These are phyloP conservation scores for Harrya chromipes DNA, from an alignment of 768 basidiomycete genomes.

Conservation along the genomic window DNA sequence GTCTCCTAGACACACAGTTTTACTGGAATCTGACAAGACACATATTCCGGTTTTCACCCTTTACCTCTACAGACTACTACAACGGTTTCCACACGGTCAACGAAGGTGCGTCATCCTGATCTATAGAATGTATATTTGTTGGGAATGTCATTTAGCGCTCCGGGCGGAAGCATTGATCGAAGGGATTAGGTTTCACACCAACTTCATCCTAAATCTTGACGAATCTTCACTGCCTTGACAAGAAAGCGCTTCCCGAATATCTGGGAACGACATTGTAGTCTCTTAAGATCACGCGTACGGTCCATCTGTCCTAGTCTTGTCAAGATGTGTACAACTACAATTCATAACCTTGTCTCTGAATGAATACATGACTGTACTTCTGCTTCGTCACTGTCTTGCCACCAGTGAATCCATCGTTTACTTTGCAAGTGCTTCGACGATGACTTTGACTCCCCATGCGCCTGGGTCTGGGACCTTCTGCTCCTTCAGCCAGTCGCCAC, in stretches of 20 bases:
- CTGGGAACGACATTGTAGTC: no score
- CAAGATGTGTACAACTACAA: background rate
- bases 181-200: conserved; percentile 63
- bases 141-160: conserved; percentile 36
- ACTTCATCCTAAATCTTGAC: conserved; percentile 64
- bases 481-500: conserved; percentile 57
- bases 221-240: conserved; percentile 36
- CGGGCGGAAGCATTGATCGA: conserved; percentile 53
- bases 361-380: background rate
- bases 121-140: background rate
- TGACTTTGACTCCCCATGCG: conserved; percentile 83
- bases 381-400: no score
- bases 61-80: conserved; percentile 9
- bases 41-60: conserved; percentile 61
- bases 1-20: conserved; percentile 10
- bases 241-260: background rate
- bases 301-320: no score
- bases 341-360: background rate
- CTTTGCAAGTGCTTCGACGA: conserved; percentile 53
- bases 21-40: conserved; percentile 23
- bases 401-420: background rate
- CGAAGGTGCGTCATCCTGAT: conserved; percentile 9
- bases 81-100: conserved; percentile 19
- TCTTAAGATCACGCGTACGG: no score
- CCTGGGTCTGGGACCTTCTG: conserved; percentile 80